These are phyloP conservation scores for Metrosideros polymorpha DNA, from an alignment of 441 rosid genomes.

Conservation along the genomic window DNA sequence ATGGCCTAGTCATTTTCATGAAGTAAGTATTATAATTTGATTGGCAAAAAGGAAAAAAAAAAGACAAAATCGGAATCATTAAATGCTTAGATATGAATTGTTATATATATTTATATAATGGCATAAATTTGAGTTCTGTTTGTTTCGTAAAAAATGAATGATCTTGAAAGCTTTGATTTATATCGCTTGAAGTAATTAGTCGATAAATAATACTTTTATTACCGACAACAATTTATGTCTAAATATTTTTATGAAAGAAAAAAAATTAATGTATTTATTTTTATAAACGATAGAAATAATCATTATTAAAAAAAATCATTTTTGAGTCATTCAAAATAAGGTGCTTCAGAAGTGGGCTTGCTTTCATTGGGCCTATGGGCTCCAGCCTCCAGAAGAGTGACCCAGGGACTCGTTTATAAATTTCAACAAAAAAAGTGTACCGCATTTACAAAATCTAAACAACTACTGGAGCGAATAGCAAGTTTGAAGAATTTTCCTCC, in stretches of 20 bases:
- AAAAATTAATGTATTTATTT: not conserved
- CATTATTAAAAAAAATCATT: no score
- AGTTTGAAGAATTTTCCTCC: not conserved
- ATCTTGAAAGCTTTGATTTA: no score
- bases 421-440: not conserved
- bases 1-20: not conserved
- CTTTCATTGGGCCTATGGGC: not conserved
- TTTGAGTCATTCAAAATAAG: no score
- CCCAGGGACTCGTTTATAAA: not conserved
- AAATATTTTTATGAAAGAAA: rapidly evolving
- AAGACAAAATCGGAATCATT: not conserved
- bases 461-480: not conserved
- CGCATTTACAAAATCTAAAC: not conserved
- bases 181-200: no score
- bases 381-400: not conserved
- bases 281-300: no score
- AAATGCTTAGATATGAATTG: not conserved
- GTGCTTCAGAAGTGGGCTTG: no score
- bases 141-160: no score
- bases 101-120: no score
- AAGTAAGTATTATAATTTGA: not conserved
- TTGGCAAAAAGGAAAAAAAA: not conserved
- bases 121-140: no score
- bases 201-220: not conserved
- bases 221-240: not conserved